Conservation (phyloP, 371 early-diverging fungal genomes). For the Syncephalastrum contaminatum region DNA sequence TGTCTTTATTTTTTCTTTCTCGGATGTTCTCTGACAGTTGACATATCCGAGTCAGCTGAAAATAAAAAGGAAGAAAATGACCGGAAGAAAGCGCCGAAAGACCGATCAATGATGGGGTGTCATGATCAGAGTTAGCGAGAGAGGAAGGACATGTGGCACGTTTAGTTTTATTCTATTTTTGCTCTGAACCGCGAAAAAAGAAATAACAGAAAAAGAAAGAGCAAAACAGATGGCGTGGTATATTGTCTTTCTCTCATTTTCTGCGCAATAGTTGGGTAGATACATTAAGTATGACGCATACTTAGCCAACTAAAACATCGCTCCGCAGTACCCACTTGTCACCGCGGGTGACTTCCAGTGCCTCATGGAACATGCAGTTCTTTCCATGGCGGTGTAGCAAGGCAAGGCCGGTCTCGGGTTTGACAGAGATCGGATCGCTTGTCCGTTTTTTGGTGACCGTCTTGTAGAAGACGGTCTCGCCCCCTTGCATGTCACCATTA, state of each 20-base stretch:
- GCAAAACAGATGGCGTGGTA: neutral
- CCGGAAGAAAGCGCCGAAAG: no score
- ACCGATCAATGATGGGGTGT: no score
- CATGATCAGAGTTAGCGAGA: no score
- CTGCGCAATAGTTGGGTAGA: neutral
- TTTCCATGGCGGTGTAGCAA: conserved; percentile 78
- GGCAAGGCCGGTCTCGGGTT: conserved; percentile 63
- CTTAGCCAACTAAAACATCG: conserved; percentile 50
- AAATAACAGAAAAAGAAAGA: neutral
- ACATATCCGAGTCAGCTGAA: no score
- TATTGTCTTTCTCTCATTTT: neutral
- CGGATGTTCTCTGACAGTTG: no score
- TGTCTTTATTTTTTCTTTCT: no score
- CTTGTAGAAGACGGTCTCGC: conserved; percentile 74
- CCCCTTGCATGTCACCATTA: conserved; percentile 59
- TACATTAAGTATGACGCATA: no score
- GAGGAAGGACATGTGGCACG: no score
- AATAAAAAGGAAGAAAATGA: no score
- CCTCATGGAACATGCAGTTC: conserved; percentile 77
- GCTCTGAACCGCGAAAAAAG: no score
- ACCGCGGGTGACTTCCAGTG: conserved; percentile 60
- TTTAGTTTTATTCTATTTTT: no score
- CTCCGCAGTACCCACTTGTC: conserved; percentile 73
- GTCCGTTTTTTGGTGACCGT: conserved; percentile 14
- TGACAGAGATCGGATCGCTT: conserved; percentile 41